phyloP scores from a whole-genome alignment of 2,329 filamentous ascomycete genomes.

The Ascochyta pisi region DNA sequence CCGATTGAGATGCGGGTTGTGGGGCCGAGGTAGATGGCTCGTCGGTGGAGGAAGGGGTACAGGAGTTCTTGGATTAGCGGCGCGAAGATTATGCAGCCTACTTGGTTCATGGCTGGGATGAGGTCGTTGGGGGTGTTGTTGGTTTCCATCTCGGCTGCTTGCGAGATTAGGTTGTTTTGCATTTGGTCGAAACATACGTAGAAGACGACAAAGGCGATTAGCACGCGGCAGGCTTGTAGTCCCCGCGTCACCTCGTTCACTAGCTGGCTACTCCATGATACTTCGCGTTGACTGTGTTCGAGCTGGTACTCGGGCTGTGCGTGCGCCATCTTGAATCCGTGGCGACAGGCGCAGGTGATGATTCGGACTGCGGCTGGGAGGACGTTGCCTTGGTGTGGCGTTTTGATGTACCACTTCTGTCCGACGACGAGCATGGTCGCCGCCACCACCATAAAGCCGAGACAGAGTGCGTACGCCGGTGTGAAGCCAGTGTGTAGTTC shows the following conservation, averaged over 20 bases:
- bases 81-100: slow-evolving; percentile 43
- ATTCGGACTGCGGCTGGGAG: slow-evolving; percentile 36
- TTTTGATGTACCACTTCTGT: slow-evolving; percentile 26
- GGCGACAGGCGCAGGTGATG: slow-evolving; percentile 34
- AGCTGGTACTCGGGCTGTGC: slow-evolving; percentile 37
- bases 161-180: slow-evolving; percentile 49
- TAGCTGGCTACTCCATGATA: slow-evolving; percentile 36
- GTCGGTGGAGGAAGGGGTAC: slow-evolving; percentile 38
- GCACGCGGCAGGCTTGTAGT: slow-evolving; percentile 41
- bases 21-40: slow-evolving; percentile 36
- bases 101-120: slow-evolving; percentile 41
- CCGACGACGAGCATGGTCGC: slow-evolving; percentile 60
- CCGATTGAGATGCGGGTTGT: slow-evolving; percentile 42
- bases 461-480: slow-evolving; percentile 67
- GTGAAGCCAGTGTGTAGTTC: slow-evolving; percentile 72
- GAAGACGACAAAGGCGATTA: slow-evolving; percentile 45
- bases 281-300: slow-evolving; percentile 25
- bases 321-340: slow-evolving; percentile 36
- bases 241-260: slow-evolving; percentile 40
- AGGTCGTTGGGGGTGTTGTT: slow-evolving; percentile 46
- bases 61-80: slow-evolving; percentile 40
- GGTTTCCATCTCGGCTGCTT: slow-evolving; percentile 46
- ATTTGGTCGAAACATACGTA: slow-evolving; percentile 50
- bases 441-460: slow-evolving; percentile 69
- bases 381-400: slow-evolving; percentile 32